Conservation (phyloP, 345 rosid species). For the Hypericum androsaemum region DNA sequence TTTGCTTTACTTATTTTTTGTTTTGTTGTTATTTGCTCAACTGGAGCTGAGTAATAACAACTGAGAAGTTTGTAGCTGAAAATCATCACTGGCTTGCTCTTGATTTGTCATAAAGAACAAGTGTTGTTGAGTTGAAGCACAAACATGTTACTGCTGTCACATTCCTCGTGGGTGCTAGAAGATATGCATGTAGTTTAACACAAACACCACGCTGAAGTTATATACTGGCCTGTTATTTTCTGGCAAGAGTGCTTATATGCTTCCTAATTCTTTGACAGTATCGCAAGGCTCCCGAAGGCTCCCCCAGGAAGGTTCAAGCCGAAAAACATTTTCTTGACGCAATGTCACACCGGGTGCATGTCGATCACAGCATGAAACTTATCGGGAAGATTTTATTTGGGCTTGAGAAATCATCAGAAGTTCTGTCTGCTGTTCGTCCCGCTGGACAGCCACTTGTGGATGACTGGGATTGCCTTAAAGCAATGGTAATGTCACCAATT, state of each 20-base stretch:
- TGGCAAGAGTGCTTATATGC: not conserved
- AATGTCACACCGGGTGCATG: conserved; percentile 82
- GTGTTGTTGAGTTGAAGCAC: no score
- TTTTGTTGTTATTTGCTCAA: no score
- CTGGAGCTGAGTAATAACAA: no score
- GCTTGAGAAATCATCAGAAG: conserved; percentile 50
- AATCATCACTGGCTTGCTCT: no score
- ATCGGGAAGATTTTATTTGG: conserved; percentile 84
- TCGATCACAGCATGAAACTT: conserved; percentile 70
- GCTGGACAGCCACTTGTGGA: conserved; percentile 86
- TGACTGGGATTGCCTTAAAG: conserved; percentile 89
- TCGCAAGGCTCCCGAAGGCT: conserved; percentile 88
- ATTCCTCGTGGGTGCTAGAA: no score
- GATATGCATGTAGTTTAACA: not conserved
- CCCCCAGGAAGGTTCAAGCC: conserved; percentile 56
- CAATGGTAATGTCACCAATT: conserved; percentile 35
- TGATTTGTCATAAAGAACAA: no score
- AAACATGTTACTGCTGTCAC: no score
- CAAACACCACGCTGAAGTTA: not conserved
- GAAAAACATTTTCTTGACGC: conserved; percentile 80
- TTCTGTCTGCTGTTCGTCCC: conserved; percentile 47
- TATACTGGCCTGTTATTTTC: not conserved
- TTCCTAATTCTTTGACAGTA: conserved; percentile 35
- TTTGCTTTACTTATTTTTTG: no score
- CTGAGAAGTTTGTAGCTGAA: no score